Percentiles rank a stretch among this genome's conserved stretches.
Conservation (phyloP, 75 land plant genomes). For the Sequoiadendron giganteum region DNA sequence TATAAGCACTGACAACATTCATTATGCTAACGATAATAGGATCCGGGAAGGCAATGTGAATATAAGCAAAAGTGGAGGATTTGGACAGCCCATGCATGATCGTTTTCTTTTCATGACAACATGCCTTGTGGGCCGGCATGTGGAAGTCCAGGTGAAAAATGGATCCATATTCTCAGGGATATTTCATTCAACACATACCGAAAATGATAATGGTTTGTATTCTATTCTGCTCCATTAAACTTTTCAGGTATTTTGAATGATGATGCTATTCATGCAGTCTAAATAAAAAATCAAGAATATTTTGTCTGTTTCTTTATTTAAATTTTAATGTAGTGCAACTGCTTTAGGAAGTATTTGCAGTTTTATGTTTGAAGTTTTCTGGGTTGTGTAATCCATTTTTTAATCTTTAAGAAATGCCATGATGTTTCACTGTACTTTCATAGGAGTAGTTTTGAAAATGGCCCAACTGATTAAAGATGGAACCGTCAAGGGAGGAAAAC, state of each 20-base stretch:
- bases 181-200: conserved; percentile 71
- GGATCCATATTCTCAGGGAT: conserved; percentile 85
- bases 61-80: conserved; percentile 29
- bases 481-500: conserved; percentile 40
- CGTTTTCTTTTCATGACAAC: conserved; percentile 60
- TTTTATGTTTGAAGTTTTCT: background rate
- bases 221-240: background rate
- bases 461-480: conserved; percentile 74
- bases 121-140: conserved; percentile 79
- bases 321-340: background rate
- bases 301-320: background rate
- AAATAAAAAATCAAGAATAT: background rate
- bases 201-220: conserved; percentile 65
- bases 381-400: background rate
- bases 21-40: background rate
- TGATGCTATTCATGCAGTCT: background rate
- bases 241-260: background rate
- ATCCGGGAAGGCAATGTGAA: background rate
- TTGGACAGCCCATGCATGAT: conserved; percentile 51
- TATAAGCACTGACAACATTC: too few species aligned
- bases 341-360: background rate
- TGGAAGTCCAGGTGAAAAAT: conserved; percentile 87
- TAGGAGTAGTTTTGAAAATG: conserved; percentile 84
- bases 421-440: background rate
- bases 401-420: background rate